Base-by-base conservation (phyloP, 768 basidiomycete species). In the Termitomyces sp. region DNA sequence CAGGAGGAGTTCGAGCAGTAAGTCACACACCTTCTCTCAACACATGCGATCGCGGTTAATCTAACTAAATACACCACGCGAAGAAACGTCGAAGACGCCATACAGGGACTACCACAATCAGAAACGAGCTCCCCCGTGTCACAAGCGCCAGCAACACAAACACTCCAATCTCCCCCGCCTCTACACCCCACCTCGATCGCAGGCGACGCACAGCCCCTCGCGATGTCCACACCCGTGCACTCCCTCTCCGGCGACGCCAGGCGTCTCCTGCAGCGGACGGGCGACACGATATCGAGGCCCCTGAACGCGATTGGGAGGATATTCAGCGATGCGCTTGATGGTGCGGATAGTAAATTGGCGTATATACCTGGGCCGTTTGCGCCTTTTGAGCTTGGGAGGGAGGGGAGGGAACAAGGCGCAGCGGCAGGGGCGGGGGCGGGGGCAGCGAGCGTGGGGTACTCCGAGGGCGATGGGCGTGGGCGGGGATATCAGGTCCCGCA, bases 1-100 rank as follows among this genome's bases (percentile, higher is more conserved):
- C 91, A 94, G 70, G 89, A 90, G 47, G 93, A 98, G 62, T 99
- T 99, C 60, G 97, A 98, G 69, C 78, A 73, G 88, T 89, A 67
- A 44, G 77, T 63, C 50, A 30, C 30, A n/a, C 23, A 23, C 23
- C 23, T 23, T n/a, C n/a, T 35, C 10, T 26, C 9, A 58, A 51
- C 12, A 20, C 38, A 38, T 38, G 12, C 20, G 33, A n/a, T 50
- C 46, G 49, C 40, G 8, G 5, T n/a, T 48, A 46, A 38, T 40
- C n/a, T 44, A 20, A 60, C n/a, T 44, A 20, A 60, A 14, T 43
- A 7, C 3, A 26, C 13, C 36, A 38, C 8, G 43, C 16, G 26
- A 51, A 82, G 82, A 54, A 81, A 82, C 61, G 82, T 83, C 16
- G 82, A 83, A 68, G 72, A 74, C 44, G 81, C 81, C 4, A 81